These are phyloP conservation scores for Globisporangium nagaii DNA, from an alignment of 352 stramenopile genomes.

Conservation along the genomic window DNA sequence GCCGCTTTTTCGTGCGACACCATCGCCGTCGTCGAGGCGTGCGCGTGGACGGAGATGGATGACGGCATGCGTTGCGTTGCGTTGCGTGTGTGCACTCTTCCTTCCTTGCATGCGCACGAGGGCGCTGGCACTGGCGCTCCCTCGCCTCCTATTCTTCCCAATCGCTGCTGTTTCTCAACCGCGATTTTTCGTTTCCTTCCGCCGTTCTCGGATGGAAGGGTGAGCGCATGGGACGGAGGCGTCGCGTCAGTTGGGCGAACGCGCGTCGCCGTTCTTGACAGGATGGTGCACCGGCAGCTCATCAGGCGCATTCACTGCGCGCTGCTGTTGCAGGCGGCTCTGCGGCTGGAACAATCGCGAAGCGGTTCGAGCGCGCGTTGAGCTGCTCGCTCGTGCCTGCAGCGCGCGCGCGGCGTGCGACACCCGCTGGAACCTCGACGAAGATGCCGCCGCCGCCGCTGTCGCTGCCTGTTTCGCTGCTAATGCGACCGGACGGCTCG, in stretches of 20 bases:
- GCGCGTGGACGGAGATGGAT: too few species aligned
- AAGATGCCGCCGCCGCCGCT: background rate
- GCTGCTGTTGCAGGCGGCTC: background rate
- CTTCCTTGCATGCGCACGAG: too few species aligned
- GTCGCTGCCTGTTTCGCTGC: background rate
- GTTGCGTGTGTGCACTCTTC: too few species aligned
- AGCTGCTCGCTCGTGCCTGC: background rate
- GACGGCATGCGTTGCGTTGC: too few species aligned
- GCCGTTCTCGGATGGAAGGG: background rate
- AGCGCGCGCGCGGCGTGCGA: conserved; percentile 5
- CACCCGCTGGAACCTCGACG: conserved; percentile 10
- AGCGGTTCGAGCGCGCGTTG: conserved; percentile 12
- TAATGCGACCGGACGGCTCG: background rate
- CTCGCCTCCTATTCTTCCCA: too few species aligned
- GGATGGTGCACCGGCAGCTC: background rate
- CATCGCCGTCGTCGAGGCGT: too few species aligned
- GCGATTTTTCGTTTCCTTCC: background rate
- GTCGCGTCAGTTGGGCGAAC: background rate
- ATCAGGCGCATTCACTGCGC: background rate
- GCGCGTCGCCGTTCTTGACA: background rate
- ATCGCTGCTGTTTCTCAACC: background rate
- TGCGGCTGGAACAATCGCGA: background rate
- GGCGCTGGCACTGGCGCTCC: too few species aligned
- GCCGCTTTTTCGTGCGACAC: too few species aligned
- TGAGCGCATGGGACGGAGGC: background rate